These are phyloP conservation scores for Asterochloris erici DNA, from an alignment of 139 green algal species.

Conservation along the genomic window DNA sequence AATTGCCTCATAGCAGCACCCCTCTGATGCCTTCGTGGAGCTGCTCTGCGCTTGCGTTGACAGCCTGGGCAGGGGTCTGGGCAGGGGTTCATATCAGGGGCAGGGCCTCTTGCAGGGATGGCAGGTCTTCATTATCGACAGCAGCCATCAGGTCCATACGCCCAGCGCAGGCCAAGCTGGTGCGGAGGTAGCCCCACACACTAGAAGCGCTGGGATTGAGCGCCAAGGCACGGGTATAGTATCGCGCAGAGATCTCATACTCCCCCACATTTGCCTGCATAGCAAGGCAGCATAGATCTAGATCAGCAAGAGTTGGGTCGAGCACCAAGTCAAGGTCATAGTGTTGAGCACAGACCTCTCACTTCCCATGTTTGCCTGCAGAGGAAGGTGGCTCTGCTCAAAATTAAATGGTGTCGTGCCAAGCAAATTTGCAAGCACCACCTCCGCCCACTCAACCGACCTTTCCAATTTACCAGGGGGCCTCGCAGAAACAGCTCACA, in stretches of 20 bases:
- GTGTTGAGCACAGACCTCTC: too few relatives aligned
- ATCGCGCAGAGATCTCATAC: slow-evolving; percentile 78
- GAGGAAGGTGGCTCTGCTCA: too few relatives aligned
- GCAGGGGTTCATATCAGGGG: slow-evolving; percentile 15
- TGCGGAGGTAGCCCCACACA: slow-evolving; percentile 96
- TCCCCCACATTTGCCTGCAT: slow-evolving; percentile 74
- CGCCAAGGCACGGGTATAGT: slow-evolving; percentile 85
- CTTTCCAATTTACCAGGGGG: too few relatives aligned
- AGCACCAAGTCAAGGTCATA: too few relatives aligned
- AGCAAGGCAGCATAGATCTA: background rate
- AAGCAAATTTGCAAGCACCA: background rate
- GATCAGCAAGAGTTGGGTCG: background rate
- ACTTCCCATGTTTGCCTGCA: too few relatives aligned
- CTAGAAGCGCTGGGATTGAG: slow-evolving; percentile 77
- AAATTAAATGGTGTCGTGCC: too few relatives aligned
- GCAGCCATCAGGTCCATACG: slow-evolving; percentile 55
- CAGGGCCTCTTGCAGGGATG: slow-evolving; percentile 37
- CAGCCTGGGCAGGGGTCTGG: too few relatives aligned
- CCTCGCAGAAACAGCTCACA: too few relatives aligned
- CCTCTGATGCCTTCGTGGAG: too few relatives aligned
- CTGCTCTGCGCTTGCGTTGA: too few relatives aligned
- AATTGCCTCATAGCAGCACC: too few relatives aligned
- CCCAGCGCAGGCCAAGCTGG: slow-evolving; percentile 71
- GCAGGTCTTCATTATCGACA: slow-evolving; percentile 62
- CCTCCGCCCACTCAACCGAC: too few relatives aligned